Percentiles rank a stretch among this genome's conserved stretches.
Conservation (phyloP, 352 stramenopile species). For the Globisporangium radiosum region DNA sequence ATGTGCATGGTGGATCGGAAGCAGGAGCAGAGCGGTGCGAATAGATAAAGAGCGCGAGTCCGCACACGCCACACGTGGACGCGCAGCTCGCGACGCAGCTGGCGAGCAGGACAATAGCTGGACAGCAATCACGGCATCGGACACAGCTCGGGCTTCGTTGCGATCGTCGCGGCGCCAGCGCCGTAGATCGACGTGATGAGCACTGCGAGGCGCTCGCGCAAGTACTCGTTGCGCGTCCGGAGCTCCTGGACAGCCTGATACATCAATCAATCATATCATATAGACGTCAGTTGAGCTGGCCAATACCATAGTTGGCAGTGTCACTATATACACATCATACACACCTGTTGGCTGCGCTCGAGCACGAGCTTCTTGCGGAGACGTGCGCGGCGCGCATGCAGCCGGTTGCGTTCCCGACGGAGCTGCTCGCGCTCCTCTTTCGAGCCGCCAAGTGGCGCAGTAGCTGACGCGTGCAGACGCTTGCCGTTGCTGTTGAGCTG, state of each 20-base stretch:
- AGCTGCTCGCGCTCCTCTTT: slow-evolving; percentile 71
- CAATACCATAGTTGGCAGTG: background rate
- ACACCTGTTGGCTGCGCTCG: slow-evolving; percentile 67
- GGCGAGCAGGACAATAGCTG: too few species aligned
- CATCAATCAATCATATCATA: background rate
- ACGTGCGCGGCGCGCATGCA: slow-evolving; percentile 63
- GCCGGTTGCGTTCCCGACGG: slow-evolving; percentile 63
- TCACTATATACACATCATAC: background rate
- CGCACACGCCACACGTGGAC: background rate
- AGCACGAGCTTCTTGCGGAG: slow-evolving; percentile 80
- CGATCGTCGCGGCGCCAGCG: slow-evolving; percentile 1
- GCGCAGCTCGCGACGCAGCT: slow-evolving; percentile 4
- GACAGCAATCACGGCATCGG: background rate
- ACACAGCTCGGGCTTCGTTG: background rate
- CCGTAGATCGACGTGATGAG: slow-evolving; percentile 68
- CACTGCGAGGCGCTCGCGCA: slow-evolving; percentile 46
- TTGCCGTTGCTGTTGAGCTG: slow-evolving; percentile 31
- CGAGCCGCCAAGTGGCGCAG: slow-evolving; percentile 30
- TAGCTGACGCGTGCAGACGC: slow-evolving; percentile 21
- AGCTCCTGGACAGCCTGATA: slow-evolving; percentile 52
- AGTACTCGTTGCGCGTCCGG: slow-evolving; percentile 52
- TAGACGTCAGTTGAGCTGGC: background rate
- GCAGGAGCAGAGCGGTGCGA: slow-evolving; percentile 2
- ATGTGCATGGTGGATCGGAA: background rate
- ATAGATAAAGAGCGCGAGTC: slow-evolving; percentile 1